These are phyloP conservation scores for Hsuehochloa calcarea DNA, from an alignment of 176 grass and related monocot genomes.

Conservation along the genomic window DNA sequence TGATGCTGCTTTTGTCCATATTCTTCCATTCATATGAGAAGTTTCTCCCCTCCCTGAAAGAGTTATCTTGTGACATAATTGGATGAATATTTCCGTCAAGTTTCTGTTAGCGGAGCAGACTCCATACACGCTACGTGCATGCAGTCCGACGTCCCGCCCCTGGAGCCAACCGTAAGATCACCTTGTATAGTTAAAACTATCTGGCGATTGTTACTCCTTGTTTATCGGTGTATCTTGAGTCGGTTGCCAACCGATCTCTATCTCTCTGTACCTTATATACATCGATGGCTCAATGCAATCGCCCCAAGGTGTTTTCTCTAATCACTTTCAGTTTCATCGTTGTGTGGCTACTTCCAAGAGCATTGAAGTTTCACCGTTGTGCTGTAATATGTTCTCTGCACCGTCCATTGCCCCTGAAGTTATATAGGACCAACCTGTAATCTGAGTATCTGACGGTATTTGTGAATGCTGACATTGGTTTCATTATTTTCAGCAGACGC, in stretches of 20 bases:
- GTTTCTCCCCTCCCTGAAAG: constrained; percentile 27
- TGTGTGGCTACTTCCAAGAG: neutral
- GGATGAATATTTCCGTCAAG: neutral
- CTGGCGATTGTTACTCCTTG: too few species aligned
- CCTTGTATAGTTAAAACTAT: too few species aligned
- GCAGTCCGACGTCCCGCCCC: too few species aligned
- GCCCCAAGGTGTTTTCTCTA: too few species aligned
- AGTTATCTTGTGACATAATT: constrained; percentile 25
- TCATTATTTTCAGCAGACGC: neutral
- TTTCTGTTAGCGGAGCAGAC: too few species aligned
- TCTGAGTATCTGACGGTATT: neutral
- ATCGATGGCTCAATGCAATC: too few species aligned
- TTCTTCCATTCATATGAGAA: constrained; percentile 58
- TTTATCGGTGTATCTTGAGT: too few species aligned
- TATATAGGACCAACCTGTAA: neutral
- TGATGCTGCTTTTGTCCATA: constrained; percentile 65
- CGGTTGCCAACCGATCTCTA: too few species aligned
- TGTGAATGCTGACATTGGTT: neutral
- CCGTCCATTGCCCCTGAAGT: neutral
- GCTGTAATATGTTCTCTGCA: neutral
- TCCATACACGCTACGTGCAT: too few species aligned
- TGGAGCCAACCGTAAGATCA: too few species aligned
- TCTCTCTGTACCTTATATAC: too few species aligned
- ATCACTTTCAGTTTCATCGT: too few species aligned
- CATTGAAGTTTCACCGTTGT: neutral